Conservation (phyloP, 2,329 filamentous ascomycete species). For the Fusarium scirpi region DNA sequence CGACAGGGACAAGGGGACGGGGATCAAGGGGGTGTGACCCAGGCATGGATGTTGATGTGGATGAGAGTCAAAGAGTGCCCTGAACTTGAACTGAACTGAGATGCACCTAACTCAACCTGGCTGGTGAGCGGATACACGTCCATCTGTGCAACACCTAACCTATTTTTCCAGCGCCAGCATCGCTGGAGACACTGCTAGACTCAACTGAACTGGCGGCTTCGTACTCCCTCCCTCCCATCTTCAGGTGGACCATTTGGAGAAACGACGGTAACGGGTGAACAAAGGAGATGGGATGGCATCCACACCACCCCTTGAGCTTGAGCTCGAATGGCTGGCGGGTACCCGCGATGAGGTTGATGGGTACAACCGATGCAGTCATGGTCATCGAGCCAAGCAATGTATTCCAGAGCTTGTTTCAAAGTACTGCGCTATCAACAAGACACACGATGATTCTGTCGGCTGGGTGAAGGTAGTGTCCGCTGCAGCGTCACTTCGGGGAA, state of each 20-base stretch:
- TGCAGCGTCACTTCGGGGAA: constrained; percentile 21
- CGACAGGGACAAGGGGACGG: constrained; percentile 49
- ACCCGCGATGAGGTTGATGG: constrained; percentile 21
- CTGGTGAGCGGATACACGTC: constrained; percentile 29
- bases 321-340: constrained; percentile 10
- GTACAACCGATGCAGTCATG: constrained; percentile 21
- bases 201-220: constrained; percentile 20
- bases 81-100: constrained; percentile 30
- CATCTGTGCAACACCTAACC: constrained; percentile 29
- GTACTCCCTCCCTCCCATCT: constrained; percentile 20
- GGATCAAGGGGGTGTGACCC: constrained; percentile 39
- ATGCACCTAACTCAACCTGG: constrained; percentile 35
- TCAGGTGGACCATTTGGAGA: constrained; percentile 28
- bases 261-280: constrained; percentile 20
- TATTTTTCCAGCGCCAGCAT: constrained; percentile 28
- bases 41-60: constrained; percentile 26
- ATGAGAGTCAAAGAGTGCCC: constrained; percentile 18
- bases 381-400: constrained; percentile 18
- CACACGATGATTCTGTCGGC: constrained; percentile 32
- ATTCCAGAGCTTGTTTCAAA: constrained; percentile 5
- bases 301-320: constrained; percentile 29
- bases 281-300: constrained; percentile 32
- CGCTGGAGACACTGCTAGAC: background rate
- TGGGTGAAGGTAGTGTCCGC: background rate
- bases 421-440: constrained; percentile 35